Conservation (phyloP, 2,329 filamentous ascomycete genomes). For the Acephala macrosclerotiorum region DNA sequence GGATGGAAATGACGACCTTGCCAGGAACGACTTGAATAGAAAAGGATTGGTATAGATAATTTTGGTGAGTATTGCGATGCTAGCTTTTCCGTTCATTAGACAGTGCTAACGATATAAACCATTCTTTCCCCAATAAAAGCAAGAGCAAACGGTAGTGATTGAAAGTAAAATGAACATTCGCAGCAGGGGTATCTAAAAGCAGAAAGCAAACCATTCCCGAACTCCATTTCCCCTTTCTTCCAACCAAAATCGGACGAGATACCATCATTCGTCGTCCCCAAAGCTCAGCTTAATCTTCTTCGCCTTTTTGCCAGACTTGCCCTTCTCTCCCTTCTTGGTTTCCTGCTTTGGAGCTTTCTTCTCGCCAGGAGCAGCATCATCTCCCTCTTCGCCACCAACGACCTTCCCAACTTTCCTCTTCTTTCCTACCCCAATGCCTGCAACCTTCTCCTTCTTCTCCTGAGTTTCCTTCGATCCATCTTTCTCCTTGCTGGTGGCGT, state of each 20-base stretch:
- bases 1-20: no score
- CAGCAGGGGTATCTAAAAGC: constrained; percentile 23
- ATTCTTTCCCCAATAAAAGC: neutral
- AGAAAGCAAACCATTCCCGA: constrained; percentile 16
- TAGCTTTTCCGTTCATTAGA: neutral
- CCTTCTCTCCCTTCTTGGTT: constrained; percentile 37
- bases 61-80: neutral
- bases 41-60: no score
- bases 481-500: neutral
- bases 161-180: neutral
- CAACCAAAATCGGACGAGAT: neutral
- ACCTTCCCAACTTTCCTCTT: constrained; percentile 64
- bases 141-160: neutral
- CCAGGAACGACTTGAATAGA: no score
- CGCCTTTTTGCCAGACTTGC: constrained; percentile 47
- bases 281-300: constrained; percentile 75
- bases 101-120: neutral
- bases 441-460: constrained; percentile 42
- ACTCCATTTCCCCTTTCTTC: constrained; percentile 11
- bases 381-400: constrained; percentile 48
- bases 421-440: constrained; percentile 53
- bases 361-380: constrained; percentile 15
- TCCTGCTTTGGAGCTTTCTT: constrained; percentile 14
- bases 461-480: constrained; percentile 16
- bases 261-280: constrained; percentile 61